Evolutionary conservation across 139 green algal species (phyloP).

Genomic region (Chlamydomonas schloesseri): DNA sequence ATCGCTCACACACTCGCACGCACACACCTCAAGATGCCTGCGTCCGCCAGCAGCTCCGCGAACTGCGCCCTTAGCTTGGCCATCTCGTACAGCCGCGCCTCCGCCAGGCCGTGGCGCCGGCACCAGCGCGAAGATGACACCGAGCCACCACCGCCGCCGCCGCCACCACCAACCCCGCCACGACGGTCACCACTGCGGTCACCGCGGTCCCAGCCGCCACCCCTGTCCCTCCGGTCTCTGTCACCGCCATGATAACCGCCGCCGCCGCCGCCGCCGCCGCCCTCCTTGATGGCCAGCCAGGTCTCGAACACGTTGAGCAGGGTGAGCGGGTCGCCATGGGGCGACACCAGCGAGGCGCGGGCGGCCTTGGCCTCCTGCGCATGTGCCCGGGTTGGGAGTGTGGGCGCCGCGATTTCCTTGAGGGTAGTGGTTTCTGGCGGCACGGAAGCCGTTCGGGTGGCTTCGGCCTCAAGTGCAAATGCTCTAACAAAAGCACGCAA

Average conservation of each 20-base stretch:
- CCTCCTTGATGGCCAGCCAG: slow-evolving; percentile 52
- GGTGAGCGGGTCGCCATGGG: slow-evolving; percentile 53
- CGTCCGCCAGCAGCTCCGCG: slow-evolving; percentile 54
- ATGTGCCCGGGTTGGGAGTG: not conserved
- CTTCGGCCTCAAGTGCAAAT: no score
- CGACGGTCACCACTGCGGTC: not conserved
- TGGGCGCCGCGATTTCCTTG: no score
- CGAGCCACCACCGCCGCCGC: not conserved
- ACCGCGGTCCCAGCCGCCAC: not conserved
- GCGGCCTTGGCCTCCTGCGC: slow-evolving; percentile 35
- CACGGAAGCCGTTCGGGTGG: no score
- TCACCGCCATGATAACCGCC: not conserved
- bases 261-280: not conserved
- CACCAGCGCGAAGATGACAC: no score
- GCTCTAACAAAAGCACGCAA: no score
- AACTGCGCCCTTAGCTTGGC: slow-evolving; percentile 61
- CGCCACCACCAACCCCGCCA: not conserved
- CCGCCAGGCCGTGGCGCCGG: slow-evolving; percentile 48
- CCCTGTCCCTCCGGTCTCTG: not conserved
- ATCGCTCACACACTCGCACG: no score
- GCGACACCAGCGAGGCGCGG: slow-evolving; percentile 42
- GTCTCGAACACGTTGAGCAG: slow-evolving; percentile 59
- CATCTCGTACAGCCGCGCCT: slow-evolving; percentile 63
- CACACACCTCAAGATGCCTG: slow-evolving; percentile 31
- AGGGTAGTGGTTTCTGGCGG: no score